Evolutionary conservation across 805 yeast genomes (phyloP).

Genomic region (Candida dajiaensis): DNA sequence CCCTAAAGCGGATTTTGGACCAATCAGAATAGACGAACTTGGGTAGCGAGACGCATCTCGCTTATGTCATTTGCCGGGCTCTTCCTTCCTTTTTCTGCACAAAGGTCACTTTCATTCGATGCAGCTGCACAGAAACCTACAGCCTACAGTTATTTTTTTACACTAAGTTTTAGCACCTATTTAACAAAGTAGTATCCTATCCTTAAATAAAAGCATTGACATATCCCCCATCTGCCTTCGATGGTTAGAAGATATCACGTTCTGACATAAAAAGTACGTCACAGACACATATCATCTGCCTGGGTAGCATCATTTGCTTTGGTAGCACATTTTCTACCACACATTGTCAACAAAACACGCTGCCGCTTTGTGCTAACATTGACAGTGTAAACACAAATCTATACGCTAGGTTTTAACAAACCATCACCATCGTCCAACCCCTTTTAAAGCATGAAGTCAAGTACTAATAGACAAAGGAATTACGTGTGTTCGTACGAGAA

Average conservation of each 20-base stretch:
- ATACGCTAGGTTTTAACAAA: neutral
- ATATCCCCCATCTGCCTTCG: neutral
- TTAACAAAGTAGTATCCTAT: neutral
- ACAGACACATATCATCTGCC: neutral
- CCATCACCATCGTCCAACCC: neutral
- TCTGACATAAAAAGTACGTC: neutral
- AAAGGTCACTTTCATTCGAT: neutral
- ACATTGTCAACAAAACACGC: too few relatives aligned
- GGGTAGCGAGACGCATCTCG: neutral
- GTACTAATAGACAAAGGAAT: constrained; percentile 29
- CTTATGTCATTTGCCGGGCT: neutral
- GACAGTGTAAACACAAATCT: neutral
- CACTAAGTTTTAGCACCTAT: neutral
- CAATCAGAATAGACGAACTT: neutral
- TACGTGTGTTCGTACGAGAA: constrained; percentile 39
- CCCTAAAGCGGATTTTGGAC: neutral
- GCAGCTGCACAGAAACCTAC: neutral
- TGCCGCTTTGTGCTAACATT: neutral
- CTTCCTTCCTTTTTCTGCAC: neutral
- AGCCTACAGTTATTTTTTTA: neutral
- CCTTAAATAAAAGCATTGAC: neutral
- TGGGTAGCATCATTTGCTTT: neutral
- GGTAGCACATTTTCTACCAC: too few relatives aligned
- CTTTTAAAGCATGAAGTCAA: neutral
- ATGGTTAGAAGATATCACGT: neutral